A percentile compares a stretch with the other conserved stretches of the same genome.
phyloP scores from a whole-genome alignment of 2,329 filamentous ascomycete genomes.

The Colletotrichum chlorophyti region DNA sequence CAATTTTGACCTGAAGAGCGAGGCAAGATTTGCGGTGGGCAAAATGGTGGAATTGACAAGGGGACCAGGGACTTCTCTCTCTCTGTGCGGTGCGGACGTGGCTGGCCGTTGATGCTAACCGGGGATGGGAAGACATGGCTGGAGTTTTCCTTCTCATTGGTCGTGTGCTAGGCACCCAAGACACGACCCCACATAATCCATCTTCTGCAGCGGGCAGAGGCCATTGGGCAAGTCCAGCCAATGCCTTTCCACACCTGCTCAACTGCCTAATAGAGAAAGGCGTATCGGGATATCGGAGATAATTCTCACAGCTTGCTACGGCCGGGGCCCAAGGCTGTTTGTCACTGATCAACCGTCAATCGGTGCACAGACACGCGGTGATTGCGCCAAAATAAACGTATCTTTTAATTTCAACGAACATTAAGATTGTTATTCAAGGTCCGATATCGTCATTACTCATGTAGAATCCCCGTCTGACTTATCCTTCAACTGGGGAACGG shows the following conservation, averaged over 20 bases:
- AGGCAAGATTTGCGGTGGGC: slow-evolving; percentile 30
- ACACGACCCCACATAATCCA: no score
- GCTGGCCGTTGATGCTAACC: slow-evolving; percentile 5
- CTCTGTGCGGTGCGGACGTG: no score
- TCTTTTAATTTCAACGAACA: no score
- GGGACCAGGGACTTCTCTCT: no score
- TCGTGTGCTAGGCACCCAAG: no score
- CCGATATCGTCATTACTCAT: slow-evolving; percentile 20
- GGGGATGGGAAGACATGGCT: slow-evolving; percentile 5
- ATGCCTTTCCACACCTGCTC: slow-evolving; percentile 18
- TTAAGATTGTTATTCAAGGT: no score
- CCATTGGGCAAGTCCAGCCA: slow-evolving; percentile 13
- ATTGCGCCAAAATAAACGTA: no score
- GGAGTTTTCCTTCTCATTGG: slow-evolving; percentile 9
- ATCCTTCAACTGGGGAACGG: slow-evolving; percentile 3
- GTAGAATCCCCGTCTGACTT: slow-evolving; percentile 4
- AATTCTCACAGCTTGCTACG: neutral
- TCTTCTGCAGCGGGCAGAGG: slow-evolving; percentile 19
- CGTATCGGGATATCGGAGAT: neutral
- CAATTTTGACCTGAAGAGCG: slow-evolving; percentile 28
- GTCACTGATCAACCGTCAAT: no score
- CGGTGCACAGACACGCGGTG: slow-evolving; percentile 18
- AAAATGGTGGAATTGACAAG: no score
- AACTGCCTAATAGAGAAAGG: slow-evolving; percentile 7
- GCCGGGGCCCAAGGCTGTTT: neutral